Conservation (phyloP, 805 yeast genomes). For the Candida nonsorbophila region DNA sequence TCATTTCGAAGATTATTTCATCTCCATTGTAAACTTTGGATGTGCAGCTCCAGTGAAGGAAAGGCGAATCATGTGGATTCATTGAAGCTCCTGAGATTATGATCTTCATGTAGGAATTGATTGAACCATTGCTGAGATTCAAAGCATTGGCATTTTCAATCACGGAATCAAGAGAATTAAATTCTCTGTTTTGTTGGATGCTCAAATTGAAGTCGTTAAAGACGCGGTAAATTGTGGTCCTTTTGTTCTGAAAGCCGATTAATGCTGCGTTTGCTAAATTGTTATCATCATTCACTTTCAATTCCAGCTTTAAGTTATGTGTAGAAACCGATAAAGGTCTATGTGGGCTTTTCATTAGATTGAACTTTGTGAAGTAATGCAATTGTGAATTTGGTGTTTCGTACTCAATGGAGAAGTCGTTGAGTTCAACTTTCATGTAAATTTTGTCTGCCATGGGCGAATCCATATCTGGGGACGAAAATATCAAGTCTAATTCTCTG, state of each 20-base stretch:
- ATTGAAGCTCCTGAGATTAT: conserved; percentile 6
- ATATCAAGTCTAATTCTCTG: conserved; percentile 22
- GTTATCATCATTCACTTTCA: conserved; percentile 1
- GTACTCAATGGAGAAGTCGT: conserved; percentile 6
- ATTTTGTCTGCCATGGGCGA: neutral
- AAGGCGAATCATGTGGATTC: conserved; percentile 13
- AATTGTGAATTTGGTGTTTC: neutral
- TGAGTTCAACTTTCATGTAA: conserved; percentile 1
- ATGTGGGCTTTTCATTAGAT: conserved; percentile 5
- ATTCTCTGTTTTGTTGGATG: conserved; percentile 3
- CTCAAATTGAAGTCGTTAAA: conserved; percentile 12
- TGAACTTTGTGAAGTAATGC: conserved; percentile 7
- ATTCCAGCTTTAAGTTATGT: no score
- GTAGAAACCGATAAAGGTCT: no score
- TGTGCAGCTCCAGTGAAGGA: conserved; percentile 1
- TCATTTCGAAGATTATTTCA: conserved; percentile 14
- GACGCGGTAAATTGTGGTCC: conserved; percentile 15
- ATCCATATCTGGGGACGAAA: conserved; percentile 20
- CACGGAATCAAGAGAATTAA: conserved; percentile 8
- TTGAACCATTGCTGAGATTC: conserved; percentile 15
- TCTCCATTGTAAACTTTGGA: conserved; percentile 17
- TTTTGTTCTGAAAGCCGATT: no score
- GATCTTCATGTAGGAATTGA: conserved; percentile 19
- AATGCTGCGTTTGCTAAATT: conserved; percentile 1
- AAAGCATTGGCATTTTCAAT: conserved; percentile 9